Percentiles rank a stretch among this genome's conserved stretches.
Evolutionary conservation across 768 basidiomycete species (phyloP).

Genomic region (Rhodosporidiobolus odoratus): DNA sequence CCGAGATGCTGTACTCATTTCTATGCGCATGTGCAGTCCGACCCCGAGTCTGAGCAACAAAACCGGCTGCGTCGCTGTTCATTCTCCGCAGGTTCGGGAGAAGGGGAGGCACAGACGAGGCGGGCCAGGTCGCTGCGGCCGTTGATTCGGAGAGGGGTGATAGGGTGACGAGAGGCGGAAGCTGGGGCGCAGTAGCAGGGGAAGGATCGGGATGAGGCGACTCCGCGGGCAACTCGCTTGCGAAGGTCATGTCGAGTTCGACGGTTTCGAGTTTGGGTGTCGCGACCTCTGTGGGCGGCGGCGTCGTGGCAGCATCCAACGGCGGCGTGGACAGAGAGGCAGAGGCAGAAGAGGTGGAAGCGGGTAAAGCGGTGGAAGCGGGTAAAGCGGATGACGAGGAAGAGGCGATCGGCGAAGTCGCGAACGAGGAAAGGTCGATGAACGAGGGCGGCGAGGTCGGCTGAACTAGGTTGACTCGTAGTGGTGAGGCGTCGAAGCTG

Average conservation of each 20-base stretch:
- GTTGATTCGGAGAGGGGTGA: neutral
- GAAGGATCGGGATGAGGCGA: neutral
- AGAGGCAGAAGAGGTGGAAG: neutral
- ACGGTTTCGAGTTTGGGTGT: constrained; percentile 15
- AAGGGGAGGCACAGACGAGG: neutral
- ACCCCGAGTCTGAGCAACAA: neutral
- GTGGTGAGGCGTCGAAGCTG: constrained; percentile 29
- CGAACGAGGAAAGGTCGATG: constrained; percentile 24
- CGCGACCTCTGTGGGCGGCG: neutral
- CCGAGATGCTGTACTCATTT: neutral
- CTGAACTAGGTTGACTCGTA: neutral
- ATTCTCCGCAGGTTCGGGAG: neutral
- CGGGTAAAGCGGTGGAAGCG: neutral
- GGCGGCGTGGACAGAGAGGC: neutral
- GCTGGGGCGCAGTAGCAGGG: neutral
- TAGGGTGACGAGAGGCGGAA: neutral
- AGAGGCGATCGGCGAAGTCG: neutral
- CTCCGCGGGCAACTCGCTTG: too few relatives aligned
- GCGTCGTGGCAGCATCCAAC: too few relatives aligned
- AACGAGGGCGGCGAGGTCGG: constrained; percentile 42
- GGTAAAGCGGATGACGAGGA: neutral
- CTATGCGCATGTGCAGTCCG: neutral
- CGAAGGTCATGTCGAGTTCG: neutral
- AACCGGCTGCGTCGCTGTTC: constrained; percentile 4
- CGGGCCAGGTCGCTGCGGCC: neutral